Conservation (phyloP, 257 asterid genomes). For the Nicotiana otophora region DNA sequence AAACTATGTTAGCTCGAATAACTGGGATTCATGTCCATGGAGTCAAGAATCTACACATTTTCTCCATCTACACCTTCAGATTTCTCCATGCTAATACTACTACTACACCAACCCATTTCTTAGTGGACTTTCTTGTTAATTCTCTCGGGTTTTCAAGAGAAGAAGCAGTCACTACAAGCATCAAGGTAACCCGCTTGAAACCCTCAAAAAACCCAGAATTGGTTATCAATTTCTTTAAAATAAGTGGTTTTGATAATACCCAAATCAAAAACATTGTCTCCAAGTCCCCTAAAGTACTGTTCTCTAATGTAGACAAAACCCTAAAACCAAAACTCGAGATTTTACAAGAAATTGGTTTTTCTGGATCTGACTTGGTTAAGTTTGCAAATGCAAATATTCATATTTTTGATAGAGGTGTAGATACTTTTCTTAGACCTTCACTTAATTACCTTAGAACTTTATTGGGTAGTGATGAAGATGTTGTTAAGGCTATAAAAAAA, state of each 20-base stretch:
- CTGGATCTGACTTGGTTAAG: background rate
- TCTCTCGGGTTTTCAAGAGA: conserved; percentile 18
- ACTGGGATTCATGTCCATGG: background rate
- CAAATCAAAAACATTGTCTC: conserved; percentile 11
- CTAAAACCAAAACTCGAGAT: conserved; percentile 13
- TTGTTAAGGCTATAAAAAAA: background rate
- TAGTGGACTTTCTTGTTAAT: conserved; percentile 7
- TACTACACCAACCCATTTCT: background rate
- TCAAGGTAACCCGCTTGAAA: background rate
- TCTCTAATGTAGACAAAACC: conserved; percentile 9
- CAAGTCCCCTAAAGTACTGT: background rate
- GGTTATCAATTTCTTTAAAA: conserved; percentile 10
- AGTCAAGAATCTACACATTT: background rate
- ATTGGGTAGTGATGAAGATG: conserved; percentile 10
- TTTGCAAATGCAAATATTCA: background rate
- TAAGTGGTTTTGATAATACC: background rate
- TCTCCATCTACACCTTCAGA: background rate
- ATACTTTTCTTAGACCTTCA: background rate
- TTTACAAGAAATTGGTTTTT: background rate
- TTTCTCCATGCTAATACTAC: background rate
- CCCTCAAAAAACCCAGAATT: background rate
- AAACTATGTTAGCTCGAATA: background rate
- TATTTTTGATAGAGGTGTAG: background rate
- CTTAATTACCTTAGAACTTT: background rate
- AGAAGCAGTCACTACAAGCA: conserved; percentile 4